Base-by-base conservation (phyloP, 2,329 filamentous ascomycete species). In the Dactylellina sp. region DNA sequence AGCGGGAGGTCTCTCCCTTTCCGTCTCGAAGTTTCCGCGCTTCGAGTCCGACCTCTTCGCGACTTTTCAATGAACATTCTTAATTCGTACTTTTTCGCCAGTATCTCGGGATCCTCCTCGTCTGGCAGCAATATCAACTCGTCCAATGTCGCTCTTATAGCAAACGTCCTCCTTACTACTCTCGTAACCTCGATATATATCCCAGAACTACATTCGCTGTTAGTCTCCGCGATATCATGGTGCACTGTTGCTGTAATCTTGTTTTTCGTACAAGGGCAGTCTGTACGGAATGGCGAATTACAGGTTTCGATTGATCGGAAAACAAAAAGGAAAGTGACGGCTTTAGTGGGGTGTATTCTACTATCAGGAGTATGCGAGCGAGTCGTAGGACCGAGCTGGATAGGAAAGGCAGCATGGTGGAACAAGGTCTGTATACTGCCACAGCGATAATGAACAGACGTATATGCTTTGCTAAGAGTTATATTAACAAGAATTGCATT, bases 361-460 rank as follows among this genome's bases (percentile, higher is more conserved):
- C 37, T 75, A 16, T 75, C 71, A 20, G 71, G 71, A 14, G 37
- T 63, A 1, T 75, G 63, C 22, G 71, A 75, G 24, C 42, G 71
- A 20, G 63, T 64, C 20, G 71, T 75, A 7, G 71, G 71, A 12
- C 57, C 71, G n/a, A 56, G 32, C 16, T 75, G 62, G 71, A 44
- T 28, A 7, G 71, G 57, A 25, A 75, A 60, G 24, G 71, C 62
- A 2, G 64, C 63, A 14, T 75, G 71, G 71, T 75, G 71, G 71
- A 53, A 68, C 63, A 75, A 75, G 71, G 71, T 75, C 49, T 47
- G 71, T 63, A 32, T 16, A 42, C 24, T 35, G 1, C 32, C 11
- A 24, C 14, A 5, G 9, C 28, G 9, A 32, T 4, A 32, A 32
- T 5, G 28, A 4, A 5, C 28, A 9, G 9, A 32, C n/a, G n/a